Evolutionary conservation across 768 basidiomycete species (phyloP), one percentile per base, ranked within the genome.

Genomic region (Boletus fagicola): DNA sequence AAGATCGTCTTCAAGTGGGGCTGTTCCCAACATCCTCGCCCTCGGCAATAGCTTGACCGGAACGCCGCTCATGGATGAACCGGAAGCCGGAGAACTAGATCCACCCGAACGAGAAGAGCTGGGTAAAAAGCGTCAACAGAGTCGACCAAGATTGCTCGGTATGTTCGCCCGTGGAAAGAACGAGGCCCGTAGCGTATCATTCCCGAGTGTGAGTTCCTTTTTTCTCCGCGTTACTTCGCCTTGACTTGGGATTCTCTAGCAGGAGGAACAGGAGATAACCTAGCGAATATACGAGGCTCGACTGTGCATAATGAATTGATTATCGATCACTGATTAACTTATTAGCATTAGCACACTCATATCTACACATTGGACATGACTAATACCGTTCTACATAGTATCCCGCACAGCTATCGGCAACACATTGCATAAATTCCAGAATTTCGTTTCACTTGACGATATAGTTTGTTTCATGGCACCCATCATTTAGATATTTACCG

Each of bases 61-160:
- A 16, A 60, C 69, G 53, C 66, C 73, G 20, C 54, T 80, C 20
- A 74, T 73, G 20, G 69, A 74, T 46, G 82, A 81, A 62, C 77
- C 80, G 0, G 80, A 80, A 57, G 35, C 65, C 18, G 58, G 73
- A n/a, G 67, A 68, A 36, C 24, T 52, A 26, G 63, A 57, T 46
- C 56, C 50, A 51, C 42, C 38, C 36, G 63, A 62, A 59, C 64
- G 50, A n/a, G 62, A 57, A 35, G 57, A 58, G 33, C 38, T 16
- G 38, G 54, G 51, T 47, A 45, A 28, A 28, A 59, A 52, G 48
- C 65, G 62, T 38, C 67, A 60, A 18, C 71, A 68, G 9, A 54
- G 61, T 57, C 68, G 76, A 43, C 65, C 68, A 33, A 65, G 67
- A 50, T 62, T 75, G 33, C 68, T 77, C 42, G 58, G 64, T 49